A percentile compares a stretch with the other conserved stretches of the same genome.
Conservation (phyloP, 140 eudicot species). For the Ambrosia hybrid region DNA sequence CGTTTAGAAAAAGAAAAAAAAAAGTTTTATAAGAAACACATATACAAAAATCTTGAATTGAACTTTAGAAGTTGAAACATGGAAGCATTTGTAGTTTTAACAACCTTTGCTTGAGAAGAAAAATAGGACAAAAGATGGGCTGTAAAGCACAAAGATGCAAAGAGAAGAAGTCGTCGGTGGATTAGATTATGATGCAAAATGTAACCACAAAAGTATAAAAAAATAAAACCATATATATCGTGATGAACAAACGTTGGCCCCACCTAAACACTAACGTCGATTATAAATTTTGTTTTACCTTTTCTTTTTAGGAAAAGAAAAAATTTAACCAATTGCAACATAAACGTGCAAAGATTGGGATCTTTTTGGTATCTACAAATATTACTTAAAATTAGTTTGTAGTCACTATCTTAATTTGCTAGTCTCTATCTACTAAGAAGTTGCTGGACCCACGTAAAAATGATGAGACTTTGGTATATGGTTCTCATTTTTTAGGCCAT, state of each 20-base stretch:
- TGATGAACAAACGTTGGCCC: neutral
- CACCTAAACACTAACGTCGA: constrained; percentile 5
- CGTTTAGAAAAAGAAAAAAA: neutral
- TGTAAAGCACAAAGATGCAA: constrained; percentile 3
- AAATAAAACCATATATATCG: neutral
- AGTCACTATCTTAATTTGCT: constrained; percentile 12
- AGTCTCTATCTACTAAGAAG: constrained; percentile 1
- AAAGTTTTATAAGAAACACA: neutral
- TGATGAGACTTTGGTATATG: constrained; percentile 10
- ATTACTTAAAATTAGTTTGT: neutral
- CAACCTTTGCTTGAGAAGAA: neutral
- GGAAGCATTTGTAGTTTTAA: neutral
- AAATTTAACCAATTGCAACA: constrained; percentile 4
- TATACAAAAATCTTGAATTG: neutral
- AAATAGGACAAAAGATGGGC: neutral
- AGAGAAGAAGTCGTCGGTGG: constrained; percentile 7
- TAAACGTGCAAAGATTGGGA: constrained; percentile 4
- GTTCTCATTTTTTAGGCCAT: neutral
- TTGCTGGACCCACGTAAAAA: neutral
- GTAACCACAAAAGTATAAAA: neutral
- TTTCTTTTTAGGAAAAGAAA: neutral
- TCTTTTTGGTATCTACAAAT: neutral
- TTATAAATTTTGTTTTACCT: neutral
- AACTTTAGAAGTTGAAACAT: neutral
- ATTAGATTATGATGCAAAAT: neutral